Evolutionary conservation across 305 asterid species (phyloP), one percentile per base, ranked within the genome.

Genomic region (Coffea humblotiana): DNA sequence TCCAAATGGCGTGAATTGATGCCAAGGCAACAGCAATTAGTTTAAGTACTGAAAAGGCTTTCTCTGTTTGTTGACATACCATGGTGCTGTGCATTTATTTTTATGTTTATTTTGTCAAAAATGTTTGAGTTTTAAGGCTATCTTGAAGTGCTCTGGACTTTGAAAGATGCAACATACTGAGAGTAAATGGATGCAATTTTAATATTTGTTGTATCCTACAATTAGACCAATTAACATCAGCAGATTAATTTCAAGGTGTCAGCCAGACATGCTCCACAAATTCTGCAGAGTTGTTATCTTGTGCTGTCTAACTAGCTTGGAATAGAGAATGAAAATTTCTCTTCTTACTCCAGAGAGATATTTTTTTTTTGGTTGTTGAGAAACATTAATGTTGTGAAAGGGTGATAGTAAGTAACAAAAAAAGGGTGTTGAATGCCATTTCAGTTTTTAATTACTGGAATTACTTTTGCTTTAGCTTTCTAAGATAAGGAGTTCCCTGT

Each of bases 401-500:
- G 21, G 10, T 11, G 60, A 48, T 21, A 72, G 11, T 2, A 16
- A 72, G n/a, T 49, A 25, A 43, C 58, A 73, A 19, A 35, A 74
- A 74, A 2, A 11, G 69, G 32, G 18, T 8, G 48, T 49, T 72
- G 68, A 79, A 65, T 73, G n/a, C 27, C 18, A 47, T 64, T 74
- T 21, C 58, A 52, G 12, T 74, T 74, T 19, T 10, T 37, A 23
- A 6, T 45, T 48, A 54, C 29, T 72, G 61, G 75, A 43, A 37
- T 27, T 27, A 32, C 29, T 45, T 40, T 64, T 66, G 67, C 14
- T 51, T 70, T 19, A 32, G 45, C 68, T 29, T 69, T 65, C 81
- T 84, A 48, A 63, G 12, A 69, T 43, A 63, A 40, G 74, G 47
- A 58, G 87, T 78, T 72, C 72, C 65, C 77, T 78, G 77, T 21